Percentiles rank a stretch among this genome's conserved stretches.
phyloP scores from a whole-genome alignment of 495 filamentous ascomycete species.

The Penicillium diatomitis region DNA sequence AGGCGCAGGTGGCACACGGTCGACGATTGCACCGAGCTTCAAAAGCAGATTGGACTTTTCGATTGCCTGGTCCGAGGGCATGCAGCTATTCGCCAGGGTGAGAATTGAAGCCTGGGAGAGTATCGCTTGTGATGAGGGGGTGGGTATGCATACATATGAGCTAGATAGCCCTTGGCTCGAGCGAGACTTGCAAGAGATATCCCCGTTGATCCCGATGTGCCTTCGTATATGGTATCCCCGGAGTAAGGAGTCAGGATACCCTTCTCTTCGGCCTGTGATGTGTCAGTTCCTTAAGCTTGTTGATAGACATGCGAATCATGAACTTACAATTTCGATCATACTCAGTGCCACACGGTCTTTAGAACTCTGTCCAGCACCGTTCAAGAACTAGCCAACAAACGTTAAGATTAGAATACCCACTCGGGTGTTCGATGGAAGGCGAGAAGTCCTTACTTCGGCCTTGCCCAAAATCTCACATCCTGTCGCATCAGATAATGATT shows the following conservation, averaged over 20 bases:
- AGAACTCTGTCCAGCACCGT: slow-evolving; percentile 89
- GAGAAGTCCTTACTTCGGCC: slow-evolving; percentile 53
- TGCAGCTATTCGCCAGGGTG: slow-evolving; percentile 48
- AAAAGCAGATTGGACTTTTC: slow-evolving; percentile 86
- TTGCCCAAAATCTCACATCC: slow-evolving; percentile 91
- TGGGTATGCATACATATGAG: slow-evolving; percentile 61
- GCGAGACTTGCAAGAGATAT: slow-evolving; percentile 88
- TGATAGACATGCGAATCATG: not conserved
- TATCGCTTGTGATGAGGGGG: not conserved
- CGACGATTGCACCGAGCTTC: slow-evolving; percentile 83
- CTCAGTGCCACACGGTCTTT: slow-evolving; percentile 91
- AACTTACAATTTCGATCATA: slow-evolving; percentile 64
- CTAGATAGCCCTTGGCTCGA: slow-evolving; percentile 78
- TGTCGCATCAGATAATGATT: slow-evolving; percentile 81
- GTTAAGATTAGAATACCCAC: not conserved
- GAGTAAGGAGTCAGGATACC: slow-evolving; percentile 69
- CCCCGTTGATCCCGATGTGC: slow-evolving; percentile 88
- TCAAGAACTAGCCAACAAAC: slow-evolving; percentile 51
- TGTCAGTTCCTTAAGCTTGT: too few relatives aligned
- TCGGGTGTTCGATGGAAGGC: not conserved
- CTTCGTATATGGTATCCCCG: slow-evolving; percentile 94
- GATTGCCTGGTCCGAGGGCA: slow-evolving; percentile 83
- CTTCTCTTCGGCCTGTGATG: slow-evolving; percentile 57
- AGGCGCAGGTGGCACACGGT: slow-evolving; percentile 80
- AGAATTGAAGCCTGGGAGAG: slow-evolving; percentile 5